These are phyloP conservation scores for Fusarium sp. DNA, from an alignment of 2,329 filamentous ascomycete genomes.

Conservation along the genomic window DNA sequence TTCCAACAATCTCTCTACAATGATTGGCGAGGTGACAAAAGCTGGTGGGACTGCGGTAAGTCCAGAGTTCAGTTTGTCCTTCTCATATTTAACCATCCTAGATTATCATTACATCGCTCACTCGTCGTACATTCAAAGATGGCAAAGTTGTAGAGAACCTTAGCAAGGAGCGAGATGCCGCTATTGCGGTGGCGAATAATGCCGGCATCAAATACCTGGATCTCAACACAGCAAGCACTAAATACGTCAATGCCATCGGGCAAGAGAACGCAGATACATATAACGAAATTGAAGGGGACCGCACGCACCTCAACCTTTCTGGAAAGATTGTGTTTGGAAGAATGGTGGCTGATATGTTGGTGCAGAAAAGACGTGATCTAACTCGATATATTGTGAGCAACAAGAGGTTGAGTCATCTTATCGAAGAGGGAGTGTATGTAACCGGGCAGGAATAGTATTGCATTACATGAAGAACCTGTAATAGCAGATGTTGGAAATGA, in stretches of 20 bases:
- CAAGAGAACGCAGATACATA: conserved; percentile 22
- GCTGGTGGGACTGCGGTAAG: conserved; percentile 25
- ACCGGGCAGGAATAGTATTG: neutral
- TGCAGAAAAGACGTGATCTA: conserved; percentile 18
- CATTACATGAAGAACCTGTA: too few relatives aligned
- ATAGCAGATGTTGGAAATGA: too few relatives aligned
- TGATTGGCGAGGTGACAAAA: conserved; percentile 7
- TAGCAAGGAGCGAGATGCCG: conserved; percentile 8
- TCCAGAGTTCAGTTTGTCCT: rapidly evolving
- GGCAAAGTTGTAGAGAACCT: conserved; percentile 21
- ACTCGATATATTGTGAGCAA: neutral
- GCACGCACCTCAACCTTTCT: conserved; percentile 13
- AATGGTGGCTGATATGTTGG: conserved; percentile 19
- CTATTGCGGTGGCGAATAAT: conserved; percentile 1
- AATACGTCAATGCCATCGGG: conserved; percentile 17
- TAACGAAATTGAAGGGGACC: conserved; percentile 21
- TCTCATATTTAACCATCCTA: neutral
- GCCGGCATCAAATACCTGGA: neutral
- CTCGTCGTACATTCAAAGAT: conserved; percentile 14
- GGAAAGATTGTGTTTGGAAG: conserved; percentile 19
- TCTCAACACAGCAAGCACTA: conserved; percentile 17
- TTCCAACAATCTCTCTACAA: conserved; percentile 7
- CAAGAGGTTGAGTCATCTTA: conserved; percentile 12
- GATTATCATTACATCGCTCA: conserved; percentile 20
- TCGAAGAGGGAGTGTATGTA: conserved; percentile 3